A percentile compares a stretch with the other conserved stretches of the same genome.
Evolutionary conservation across 306 rosid genomes (phyloP).

Genomic region (Sophora flavescens): DNA sequence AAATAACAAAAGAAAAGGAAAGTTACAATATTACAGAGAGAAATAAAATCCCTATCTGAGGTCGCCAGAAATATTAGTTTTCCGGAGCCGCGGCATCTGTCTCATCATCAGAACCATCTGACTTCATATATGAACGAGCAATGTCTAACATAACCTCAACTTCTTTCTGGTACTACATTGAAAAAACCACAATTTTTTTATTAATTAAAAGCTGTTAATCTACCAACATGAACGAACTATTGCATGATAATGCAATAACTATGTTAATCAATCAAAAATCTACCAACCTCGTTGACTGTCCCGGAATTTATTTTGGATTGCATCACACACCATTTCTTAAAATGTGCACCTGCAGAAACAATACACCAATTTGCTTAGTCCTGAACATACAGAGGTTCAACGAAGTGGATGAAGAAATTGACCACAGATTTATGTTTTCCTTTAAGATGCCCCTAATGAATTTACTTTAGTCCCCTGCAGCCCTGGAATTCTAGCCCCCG

Average conservation of each 20-base stretch:
- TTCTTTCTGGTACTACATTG: slow-evolving; percentile 89
- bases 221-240: slow-evolving; percentile 9
- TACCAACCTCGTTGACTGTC: slow-evolving; percentile 88
- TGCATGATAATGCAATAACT: slow-evolving; percentile 20
- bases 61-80: slow-evolving; percentile 44
- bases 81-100: slow-evolving; percentile 50
- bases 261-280: slow-evolving; percentile 20
- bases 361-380: slow-evolving; percentile 38
- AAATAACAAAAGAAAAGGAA: slow-evolving; percentile 10
- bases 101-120: slow-evolving; percentile 47
- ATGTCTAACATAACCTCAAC: slow-evolving; percentile 79
- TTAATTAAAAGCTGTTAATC: slow-evolving; percentile 37
- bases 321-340: slow-evolving; percentile 98
- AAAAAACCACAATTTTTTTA: slow-evolving; percentile 30
- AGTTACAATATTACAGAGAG: slow-evolving; percentile 20
- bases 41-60: slow-evolving; percentile 43
- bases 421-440: slow-evolving; percentile 9
- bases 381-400: slow-evolving; percentile 12
- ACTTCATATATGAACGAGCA: slow-evolving; percentile 67
- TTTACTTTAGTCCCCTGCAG: neutral
- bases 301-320: slow-evolving; percentile 92
- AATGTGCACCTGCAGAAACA: slow-evolving; percentile 81
- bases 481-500: slow-evolving; percentile 15
- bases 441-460: slow-evolving; percentile 15
- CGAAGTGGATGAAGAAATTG: slow-evolving; percentile 22